phyloP scores from a whole-genome alignment of 1,284 basidiomycete species.

The Trametes hirsuta region DNA sequence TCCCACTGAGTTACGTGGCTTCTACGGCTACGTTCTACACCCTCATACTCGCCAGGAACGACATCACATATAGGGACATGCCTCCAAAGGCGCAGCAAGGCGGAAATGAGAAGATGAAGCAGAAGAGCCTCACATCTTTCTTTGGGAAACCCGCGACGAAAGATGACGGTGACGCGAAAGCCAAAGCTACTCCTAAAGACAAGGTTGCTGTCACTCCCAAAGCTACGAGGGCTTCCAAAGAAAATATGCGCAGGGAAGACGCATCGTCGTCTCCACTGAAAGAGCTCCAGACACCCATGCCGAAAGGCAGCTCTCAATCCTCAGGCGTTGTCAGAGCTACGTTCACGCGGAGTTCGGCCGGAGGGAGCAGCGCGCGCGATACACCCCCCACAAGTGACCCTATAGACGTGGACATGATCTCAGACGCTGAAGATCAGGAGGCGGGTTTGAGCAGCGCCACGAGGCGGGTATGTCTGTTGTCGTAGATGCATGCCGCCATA shows the following conservation, averaged over 20 bases:
- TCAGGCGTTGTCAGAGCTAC: conserved; percentile 36
- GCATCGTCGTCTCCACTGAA: conserved; percentile 29
- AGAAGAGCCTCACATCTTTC: conserved; percentile 75
- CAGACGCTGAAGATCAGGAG: conserved; percentile 49
- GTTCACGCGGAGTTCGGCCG: conserved; percentile 52
- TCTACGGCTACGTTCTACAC: background rate
- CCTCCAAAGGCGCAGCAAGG: conserved; percentile 2
- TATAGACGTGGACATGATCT: conserved; percentile 73
- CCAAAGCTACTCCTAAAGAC: background rate
- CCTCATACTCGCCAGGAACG: background rate
- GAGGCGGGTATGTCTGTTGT: conserved; percentile 12
- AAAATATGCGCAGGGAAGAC: conserved; percentile 13
- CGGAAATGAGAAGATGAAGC: conserved; percentile 53
- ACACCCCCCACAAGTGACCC: conserved; percentile 78
- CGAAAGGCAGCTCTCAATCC: conserved; percentile 33
- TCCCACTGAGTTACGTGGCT: background rate
- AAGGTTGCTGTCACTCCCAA: conserved; percentile 32
- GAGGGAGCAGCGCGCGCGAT: conserved; percentile 48
- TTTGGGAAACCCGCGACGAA: conserved; percentile 53
- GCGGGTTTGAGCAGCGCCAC: conserved; percentile 23
- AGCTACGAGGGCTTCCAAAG: conserved; percentile 17
- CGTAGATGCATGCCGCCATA: background rate
- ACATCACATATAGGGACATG: background rate
- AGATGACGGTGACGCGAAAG: conserved; percentile 31
- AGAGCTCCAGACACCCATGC: conserved; percentile 30